Evolutionary conservation across 305 asterid genomes (phyloP), one percentile per base, ranked within the genome.

Genomic region (Fraxinus sp.): DNA sequence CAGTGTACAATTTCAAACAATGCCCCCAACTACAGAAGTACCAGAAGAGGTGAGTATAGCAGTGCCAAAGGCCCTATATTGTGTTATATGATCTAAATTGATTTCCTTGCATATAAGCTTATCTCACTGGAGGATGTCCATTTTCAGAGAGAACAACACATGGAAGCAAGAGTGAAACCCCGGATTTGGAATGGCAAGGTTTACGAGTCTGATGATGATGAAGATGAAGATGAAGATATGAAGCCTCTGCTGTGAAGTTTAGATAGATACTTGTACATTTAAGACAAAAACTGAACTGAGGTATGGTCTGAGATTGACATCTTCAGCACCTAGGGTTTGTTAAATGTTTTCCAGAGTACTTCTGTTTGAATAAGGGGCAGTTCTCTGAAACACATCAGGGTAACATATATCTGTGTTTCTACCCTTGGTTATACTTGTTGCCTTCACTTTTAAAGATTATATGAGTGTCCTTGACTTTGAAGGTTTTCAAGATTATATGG

Each of bases 31-130:
- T 59, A 86, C 91, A 14, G 90, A 91, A 88, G 90, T 88, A 49
- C 97, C 98, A 35, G 97, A 88, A 81, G 92, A 89, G 97, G 98
- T 94, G 80, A 79, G 83, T 83, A 46, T 36, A n/a, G 22, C 22
- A 28, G 10, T 44, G 37, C n/a, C 13, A 71, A 35, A 74, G 20
- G n/a, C 26, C 9, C 73, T 32, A 18, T 64, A 39, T 74, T 18
- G 4, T 16, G 44, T 44, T 55, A 9, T 57, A 28, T 75, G 20
- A 57, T 80, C 32, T 20, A 7, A 22, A 4, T 44, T 37, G 9
- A 46, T 16, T 37, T 66, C 78, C 77, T 80, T 66, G 59, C 26
- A 4, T 49, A 28, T 72, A 22, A 32, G 83, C 41, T 83, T 78
- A 73, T 74, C 11, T 80, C 24, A 16, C 74, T 11, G 62, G 77